Evolutionary conservation across 2,329 filamentous ascomycete species (phyloP).

Genomic region (Myriosclerotinia curreyana): DNA sequence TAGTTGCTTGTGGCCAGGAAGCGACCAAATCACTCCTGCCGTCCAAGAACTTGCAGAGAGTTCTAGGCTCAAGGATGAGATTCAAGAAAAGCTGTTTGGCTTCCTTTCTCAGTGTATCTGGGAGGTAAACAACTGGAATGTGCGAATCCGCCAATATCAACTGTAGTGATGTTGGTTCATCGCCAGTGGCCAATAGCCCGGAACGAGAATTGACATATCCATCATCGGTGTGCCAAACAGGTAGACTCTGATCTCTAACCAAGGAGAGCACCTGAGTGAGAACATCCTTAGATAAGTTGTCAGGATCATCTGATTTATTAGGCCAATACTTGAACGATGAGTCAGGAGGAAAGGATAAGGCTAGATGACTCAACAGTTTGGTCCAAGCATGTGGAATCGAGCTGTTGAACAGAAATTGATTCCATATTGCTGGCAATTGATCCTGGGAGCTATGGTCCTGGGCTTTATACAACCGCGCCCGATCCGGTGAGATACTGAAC

Average conservation of each 20-base stretch:
- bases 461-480: slow-evolving; percentile 35
- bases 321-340: slow-evolving; percentile 30
- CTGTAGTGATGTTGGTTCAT: slow-evolving; percentile 22
- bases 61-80: slow-evolving; percentile 20
- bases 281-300: slow-evolving; percentile 24
- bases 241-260: slow-evolving; percentile 25
- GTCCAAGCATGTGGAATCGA: slow-evolving; percentile 36
- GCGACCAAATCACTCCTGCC: slow-evolving; percentile 8
- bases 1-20: slow-evolving; percentile 23
- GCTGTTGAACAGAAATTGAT: slow-evolving; percentile 35
- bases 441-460: slow-evolving; percentile 32
- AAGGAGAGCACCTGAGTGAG: slow-evolving; percentile 26
- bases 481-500: slow-evolving; percentile 40
- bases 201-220: slow-evolving; percentile 26
- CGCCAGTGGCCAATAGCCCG: slow-evolving; percentile 25
- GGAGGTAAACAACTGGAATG: slow-evolving; percentile 31
- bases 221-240: slow-evolving; percentile 29
- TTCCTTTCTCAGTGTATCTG: slow-evolving; percentile 23
- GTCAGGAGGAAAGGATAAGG: slow-evolving; percentile 17
- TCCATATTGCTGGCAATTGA: slow-evolving; percentile 35
- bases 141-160: slow-evolving; percentile 30
- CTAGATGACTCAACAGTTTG: slow-evolving; percentile 27
- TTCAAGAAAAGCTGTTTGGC: slow-evolving; percentile 24
- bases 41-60: slow-evolving; percentile 25
- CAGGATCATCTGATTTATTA: slow-evolving; percentile 13